Base-by-base conservation (phyloP, 139 green algal species). In the Klebsormidium nitens region DNA sequence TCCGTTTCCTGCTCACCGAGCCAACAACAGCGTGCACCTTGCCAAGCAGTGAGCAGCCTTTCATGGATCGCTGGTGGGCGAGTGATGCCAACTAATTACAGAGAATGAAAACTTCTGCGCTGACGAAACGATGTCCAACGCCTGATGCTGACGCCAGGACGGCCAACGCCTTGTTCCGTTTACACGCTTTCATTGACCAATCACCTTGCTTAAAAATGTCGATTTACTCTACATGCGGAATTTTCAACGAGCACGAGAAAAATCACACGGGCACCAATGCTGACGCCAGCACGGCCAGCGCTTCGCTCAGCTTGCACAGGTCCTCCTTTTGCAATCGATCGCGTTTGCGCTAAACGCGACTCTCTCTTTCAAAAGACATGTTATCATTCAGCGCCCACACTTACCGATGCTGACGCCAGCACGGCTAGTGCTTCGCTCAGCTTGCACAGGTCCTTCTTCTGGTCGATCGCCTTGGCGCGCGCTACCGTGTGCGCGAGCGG, bases 361-460 rank as follows among this genome's bases (percentile, higher is more conserved):
- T n/a, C n/a, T 34, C 42, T 26, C 42, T 8, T 26, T 50, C 11
- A 50, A 26, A 14, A 50, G 11, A 50, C 42, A 8, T 26, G 42
- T n/a, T n/a, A n/a, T n/a, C n/a, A n/a, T n/a, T n/a, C n/a, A n/a
- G n/a, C n/a, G n/a, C n/a, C 66, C 34, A 55, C 14, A 66, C 63
- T 11, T 44, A 71, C 63, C 28, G 40, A 66, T 5, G 63, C 34
- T 65, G 72, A 44, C 23, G 72, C 66, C 31, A 80, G 72, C 19
- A 74, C 66, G 5, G 66, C 66, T 23, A 80, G 72, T 11, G 72
- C 72, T 32, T 29, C 44, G 37, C 72, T 80, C 36, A 80, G 36
- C 19, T 80, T 46, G 66, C 72, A 74, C 2, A 77, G 64, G 39
- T 80, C 28, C 5, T 80, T 66, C 32, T 63, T 60, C 64, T 75